These are phyloP conservation scores for Echria macrotheca DNA, from an alignment of 495 filamentous ascomycete genomes.

Conservation along the genomic window DNA sequence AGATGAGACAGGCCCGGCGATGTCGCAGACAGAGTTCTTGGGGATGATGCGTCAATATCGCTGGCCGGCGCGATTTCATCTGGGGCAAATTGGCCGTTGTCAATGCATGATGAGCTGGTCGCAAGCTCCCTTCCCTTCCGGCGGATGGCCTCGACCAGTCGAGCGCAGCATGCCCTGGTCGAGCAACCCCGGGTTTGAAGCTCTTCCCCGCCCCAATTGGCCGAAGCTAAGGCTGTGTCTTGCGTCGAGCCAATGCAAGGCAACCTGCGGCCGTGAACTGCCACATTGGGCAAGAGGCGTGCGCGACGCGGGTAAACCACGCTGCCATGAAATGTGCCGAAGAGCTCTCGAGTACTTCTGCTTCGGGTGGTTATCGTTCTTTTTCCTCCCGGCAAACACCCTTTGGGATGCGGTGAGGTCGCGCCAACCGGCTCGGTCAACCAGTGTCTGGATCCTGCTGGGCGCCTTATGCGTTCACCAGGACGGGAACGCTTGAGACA, in stretches of 20 bases:
- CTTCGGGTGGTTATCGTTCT: too few relatives aligned
- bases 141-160: too few relatives aligned
- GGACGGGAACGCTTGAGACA: constrained; percentile 2
- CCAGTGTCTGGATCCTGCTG: neutral
- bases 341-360: too few relatives aligned
- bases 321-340: neutral
- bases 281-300: neutral
- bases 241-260: constrained; percentile 10
- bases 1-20: neutral
- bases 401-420: neutral
- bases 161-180: neutral
- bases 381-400: neutral
- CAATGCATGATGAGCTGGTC: constrained; percentile 34
- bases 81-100: constrained; percentile 16
- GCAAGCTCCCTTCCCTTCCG: neutral
- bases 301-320: constrained; percentile 1
- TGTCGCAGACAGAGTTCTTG: neutral
- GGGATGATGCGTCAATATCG: neutral
- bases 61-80: neutral
- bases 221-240: constrained; percentile 7
- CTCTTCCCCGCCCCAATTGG: constrained; percentile 7
- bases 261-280: neutral
- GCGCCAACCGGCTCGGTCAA: neutral
- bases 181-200: neutral
- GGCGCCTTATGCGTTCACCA: neutral